Conservation (phyloP, 306 rosid genomes). For the Ammopiptanthus mongolicus region DNA sequence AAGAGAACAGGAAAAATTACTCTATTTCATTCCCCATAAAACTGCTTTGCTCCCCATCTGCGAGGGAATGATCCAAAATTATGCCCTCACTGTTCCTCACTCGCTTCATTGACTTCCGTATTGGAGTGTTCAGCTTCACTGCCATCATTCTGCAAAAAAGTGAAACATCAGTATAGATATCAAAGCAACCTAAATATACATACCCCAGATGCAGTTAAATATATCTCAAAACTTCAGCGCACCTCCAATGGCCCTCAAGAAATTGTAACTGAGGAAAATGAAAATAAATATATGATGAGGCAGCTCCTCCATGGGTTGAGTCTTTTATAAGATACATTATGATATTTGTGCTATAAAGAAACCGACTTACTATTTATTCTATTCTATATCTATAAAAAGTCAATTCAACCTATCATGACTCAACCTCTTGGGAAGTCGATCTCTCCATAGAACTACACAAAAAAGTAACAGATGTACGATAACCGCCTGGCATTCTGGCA, state of each 20-base stretch:
- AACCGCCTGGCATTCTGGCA: not conserved
- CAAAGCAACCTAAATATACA: not conserved
- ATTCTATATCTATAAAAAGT: not conserved
- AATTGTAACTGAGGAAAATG: not conserved
- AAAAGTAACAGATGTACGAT: not conserved
- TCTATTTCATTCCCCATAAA: not conserved
- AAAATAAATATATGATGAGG: not conserved
- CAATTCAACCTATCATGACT: not conserved
- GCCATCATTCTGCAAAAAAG: constrained; percentile 9
- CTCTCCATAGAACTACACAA: not conserved
- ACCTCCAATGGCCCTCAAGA: not conserved
- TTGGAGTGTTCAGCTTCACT: not conserved
- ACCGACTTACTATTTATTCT: not conserved
- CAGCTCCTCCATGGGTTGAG: not conserved
- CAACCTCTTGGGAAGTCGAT: not conserved
- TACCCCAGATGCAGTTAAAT: not conserved
- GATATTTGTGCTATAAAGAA: not conserved
- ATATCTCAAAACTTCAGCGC: not conserved
- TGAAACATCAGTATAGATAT: not conserved
- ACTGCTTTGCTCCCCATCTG: not conserved
- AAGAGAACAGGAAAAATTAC: not conserved
- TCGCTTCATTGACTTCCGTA: not conserved
- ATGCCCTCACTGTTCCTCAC: not conserved
- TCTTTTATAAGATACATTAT: not conserved
- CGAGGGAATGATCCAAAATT: not conserved